Evolutionary conservation across 164 flowering plant species (phyloP).

Genomic region (Vitis rotundifolia): DNA sequence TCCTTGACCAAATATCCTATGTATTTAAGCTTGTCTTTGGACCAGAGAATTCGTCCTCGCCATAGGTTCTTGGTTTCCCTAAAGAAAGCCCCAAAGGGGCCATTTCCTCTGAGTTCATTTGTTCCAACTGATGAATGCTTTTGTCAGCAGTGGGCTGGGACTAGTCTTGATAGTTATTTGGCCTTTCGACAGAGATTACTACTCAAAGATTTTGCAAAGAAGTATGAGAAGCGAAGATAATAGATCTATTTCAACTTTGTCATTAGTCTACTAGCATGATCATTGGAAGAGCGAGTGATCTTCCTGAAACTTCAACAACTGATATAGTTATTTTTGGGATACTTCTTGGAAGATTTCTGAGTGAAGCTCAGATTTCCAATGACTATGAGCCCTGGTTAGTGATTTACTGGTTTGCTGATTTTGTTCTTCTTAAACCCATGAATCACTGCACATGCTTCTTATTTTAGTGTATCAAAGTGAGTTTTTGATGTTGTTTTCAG

Average conservation of each 20-base stretch:
- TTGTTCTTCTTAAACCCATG: too few relatives aligned
- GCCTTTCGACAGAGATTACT: constrained; percentile 76
- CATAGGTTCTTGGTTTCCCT: constrained; percentile 82
- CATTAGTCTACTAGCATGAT: background rate
- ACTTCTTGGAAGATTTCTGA: background rate
- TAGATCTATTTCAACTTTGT: constrained; percentile 5
- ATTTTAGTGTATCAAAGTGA: too few relatives aligned
- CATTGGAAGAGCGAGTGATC: constrained; percentile 7
- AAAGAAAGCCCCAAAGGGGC: constrained; percentile 92
- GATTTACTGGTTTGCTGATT: too few relatives aligned
- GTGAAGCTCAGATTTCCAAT: constrained; percentile 1
- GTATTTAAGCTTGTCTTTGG: constrained; percentile 89
- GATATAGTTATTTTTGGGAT: constrained; percentile 2
- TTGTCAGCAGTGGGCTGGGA: constrained; percentile 93
- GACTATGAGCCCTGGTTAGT: too few relatives aligned
- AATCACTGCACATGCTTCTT: too few relatives aligned
- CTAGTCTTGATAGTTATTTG: constrained; percentile 77
- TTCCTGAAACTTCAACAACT: background rate
- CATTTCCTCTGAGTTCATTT: constrained; percentile 86
- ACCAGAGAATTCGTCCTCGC: constrained; percentile 96
- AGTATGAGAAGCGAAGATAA: constrained; percentile 52
- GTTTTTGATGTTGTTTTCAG: too few relatives aligned
- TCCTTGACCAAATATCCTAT: constrained; percentile 88
- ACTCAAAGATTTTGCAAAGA: constrained; percentile 73
- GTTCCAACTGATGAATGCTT: constrained; percentile 93